phyloP scores from a whole-genome alignment of 2,329 filamentous ascomycete genomes.

The Penicillium brevicompactum region DNA sequence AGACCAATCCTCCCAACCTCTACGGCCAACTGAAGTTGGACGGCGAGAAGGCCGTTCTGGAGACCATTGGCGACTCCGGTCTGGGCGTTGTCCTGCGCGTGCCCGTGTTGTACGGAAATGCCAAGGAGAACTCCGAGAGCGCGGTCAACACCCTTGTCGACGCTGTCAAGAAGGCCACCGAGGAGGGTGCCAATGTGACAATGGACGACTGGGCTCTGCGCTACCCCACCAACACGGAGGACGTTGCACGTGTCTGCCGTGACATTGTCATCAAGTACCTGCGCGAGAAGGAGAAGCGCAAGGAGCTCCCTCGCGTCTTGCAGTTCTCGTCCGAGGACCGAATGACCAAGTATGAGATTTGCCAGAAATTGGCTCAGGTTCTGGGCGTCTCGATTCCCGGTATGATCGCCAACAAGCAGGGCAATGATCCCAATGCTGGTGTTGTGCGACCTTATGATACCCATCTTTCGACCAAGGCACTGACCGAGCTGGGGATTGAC shows the following conservation, averaged over 20 bases:
- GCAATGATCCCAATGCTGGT: constrained; percentile 69
- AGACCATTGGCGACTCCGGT: constrained; percentile 56
- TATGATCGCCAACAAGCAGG: constrained; percentile 67
- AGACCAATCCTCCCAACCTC: constrained; percentile 72
- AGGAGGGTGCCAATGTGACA: constrained; percentile 61
- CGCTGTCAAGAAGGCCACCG: constrained; percentile 71
- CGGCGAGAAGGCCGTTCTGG: constrained; percentile 70
- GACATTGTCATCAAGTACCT: constrained; percentile 74
- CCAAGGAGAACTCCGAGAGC: constrained; percentile 71
- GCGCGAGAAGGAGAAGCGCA: constrained; percentile 48
- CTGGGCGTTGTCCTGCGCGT: constrained; percentile 73
- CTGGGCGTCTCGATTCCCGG: constrained; percentile 71
- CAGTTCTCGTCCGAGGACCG: constrained; percentile 87
- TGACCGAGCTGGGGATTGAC: constrained; percentile 74
- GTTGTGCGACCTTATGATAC: constrained; percentile 86
- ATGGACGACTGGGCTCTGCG: constrained; percentile 87
- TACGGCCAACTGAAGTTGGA: constrained; percentile 76
- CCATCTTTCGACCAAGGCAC: constrained; percentile 74
- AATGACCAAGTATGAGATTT: constrained; percentile 90
- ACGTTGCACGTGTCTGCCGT: constrained; percentile 76
- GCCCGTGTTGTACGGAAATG: constrained; percentile 81
- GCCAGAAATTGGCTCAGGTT: constrained; percentile 74
- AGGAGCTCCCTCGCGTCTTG: constrained; percentile 66
- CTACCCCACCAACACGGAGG: constrained; percentile 87
- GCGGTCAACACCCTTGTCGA: constrained; percentile 83